A percentile compares a stretch with the other conserved stretches of the same genome.
These are phyloP conservation scores for Coemansia sp. DNA, from an alignment of 192 early-diverging fungal genomes.

Conservation along the genomic window DNA sequence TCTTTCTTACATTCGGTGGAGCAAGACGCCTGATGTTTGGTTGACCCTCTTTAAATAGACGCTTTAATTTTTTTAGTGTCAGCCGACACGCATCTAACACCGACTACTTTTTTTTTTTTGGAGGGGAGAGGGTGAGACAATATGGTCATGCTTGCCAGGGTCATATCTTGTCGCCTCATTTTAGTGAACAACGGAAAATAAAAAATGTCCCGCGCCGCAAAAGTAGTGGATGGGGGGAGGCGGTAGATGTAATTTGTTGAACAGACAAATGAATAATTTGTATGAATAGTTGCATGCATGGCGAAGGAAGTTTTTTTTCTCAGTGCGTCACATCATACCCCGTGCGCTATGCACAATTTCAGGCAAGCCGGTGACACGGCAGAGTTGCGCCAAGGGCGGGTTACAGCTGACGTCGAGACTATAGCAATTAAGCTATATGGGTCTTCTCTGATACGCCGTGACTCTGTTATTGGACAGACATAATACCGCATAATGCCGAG, in stretches of 20 bases:
- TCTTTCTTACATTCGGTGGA: no score
- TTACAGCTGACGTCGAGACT: background rate
- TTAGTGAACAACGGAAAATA: background rate
- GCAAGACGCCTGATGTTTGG: no score
- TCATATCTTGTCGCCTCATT: background rate
- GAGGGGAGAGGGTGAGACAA: background rate
- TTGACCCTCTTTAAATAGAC: background rate
- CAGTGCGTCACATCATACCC: background rate
- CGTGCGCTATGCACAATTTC: no score
- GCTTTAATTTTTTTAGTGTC: background rate
- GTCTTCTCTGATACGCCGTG: no score
- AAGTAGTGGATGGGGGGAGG: background rate
- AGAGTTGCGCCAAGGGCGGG: no score
- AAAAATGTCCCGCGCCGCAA: background rate
- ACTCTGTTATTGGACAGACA: no score
- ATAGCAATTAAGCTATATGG: background rate
- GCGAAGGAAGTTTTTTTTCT: background rate
- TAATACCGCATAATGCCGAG: no score
- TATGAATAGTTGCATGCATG: background rate
- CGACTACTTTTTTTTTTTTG: background rate
- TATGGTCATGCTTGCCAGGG: background rate
- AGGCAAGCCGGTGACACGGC: no score
- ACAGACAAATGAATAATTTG: background rate
- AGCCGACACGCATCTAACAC: background rate
- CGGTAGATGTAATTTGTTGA: background rate